phyloP scores from a whole-genome alignment of 1,284 basidiomycete species.

The Cutaneotrichosporon curvatum region DNA sequence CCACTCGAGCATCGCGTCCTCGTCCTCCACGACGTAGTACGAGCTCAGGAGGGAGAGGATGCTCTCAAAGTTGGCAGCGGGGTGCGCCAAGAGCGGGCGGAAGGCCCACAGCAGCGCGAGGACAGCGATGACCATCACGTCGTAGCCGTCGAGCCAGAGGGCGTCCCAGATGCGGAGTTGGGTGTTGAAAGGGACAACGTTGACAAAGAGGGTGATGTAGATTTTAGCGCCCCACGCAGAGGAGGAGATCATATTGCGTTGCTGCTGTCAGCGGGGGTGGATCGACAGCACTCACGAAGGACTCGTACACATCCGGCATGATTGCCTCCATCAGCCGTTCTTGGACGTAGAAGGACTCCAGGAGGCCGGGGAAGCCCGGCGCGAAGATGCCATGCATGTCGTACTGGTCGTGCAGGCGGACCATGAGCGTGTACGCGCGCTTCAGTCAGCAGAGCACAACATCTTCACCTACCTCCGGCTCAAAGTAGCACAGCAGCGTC shows the following conservation, averaged over 20 bases:
- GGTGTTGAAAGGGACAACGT: constrained; percentile 91
- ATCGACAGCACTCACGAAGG: constrained; percentile 54
- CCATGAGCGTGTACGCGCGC: constrained; percentile 73
- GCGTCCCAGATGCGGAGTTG: constrained; percentile 94
- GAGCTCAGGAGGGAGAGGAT: constrained; percentile 80
- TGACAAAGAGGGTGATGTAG: constrained; percentile 97
- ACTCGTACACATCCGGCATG: constrained; percentile 79
- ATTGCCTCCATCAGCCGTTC: constrained; percentile 73
- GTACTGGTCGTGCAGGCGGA: constrained; percentile 81
- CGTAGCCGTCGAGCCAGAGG: constrained; percentile 80
- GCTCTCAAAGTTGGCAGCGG: constrained; percentile 75
- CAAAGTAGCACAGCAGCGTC: constrained; percentile 87
- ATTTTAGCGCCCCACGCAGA: constrained; percentile 97
- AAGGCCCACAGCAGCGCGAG: constrained; percentile 86
- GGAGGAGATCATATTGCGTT: constrained; percentile 79
- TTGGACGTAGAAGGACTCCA: constrained; percentile 91
- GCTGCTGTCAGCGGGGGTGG: constrained; percentile 37
- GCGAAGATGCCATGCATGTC: constrained; percentile 80
- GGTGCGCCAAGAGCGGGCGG: constrained; percentile 9
- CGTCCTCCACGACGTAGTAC: constrained; percentile 84
- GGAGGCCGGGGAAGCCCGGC: constrained; percentile 90
- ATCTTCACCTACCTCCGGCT: constrained; percentile 56
- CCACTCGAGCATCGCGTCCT: constrained; percentile 72
- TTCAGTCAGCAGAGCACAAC: constrained; percentile 20
- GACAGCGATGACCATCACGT: constrained; percentile 76